Evolutionary conservation across 441 rosid species (phyloP), one percentile per base, ranked within the genome.

Genomic region (Macaranga tanarius): DNA sequence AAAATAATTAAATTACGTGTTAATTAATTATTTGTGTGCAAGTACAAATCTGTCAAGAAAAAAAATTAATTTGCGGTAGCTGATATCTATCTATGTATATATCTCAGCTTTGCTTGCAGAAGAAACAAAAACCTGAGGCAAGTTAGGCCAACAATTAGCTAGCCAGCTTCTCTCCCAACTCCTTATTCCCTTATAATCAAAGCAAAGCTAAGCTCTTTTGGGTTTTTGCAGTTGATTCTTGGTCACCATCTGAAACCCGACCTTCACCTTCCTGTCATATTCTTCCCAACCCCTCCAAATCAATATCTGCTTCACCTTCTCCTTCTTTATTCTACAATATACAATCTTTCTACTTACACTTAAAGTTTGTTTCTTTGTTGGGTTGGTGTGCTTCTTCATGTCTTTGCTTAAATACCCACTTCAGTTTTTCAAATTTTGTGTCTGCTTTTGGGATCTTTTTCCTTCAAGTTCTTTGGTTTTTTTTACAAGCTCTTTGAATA

Each of bases 241-340:
- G 97, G 98, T 94, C 97, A 86, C 95, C 95, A 82, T 89, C 98
- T 83, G 85, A 80, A 74, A 88, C 94, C 91, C 96, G 84, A 84
- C 84, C 77, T 75, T 80, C 87, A 81, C 87, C 88, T 80, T 84
- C 85, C 85, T 73, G 75, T 83, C 90, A 6, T 78, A 52, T 68
- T 79, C 83, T 69, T 42, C 77, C 79, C 74, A 45, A 69, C 75
- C 11, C 15, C 77, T 67, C 47, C 61, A 69, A 12, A n/a, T n/a
- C n/a, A n/a, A n/a, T n/a, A n/a, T 71, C 64, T 73, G 56, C 70
- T 72, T 55, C 64, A 31, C 3, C 55, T 65, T 50, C 65, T 4
- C 62, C 61, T 58, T 22, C 25, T 40, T 17, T 22, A 12, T 55
- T 57, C 45, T 7, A 0, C 9, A 5, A 38, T 2, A 50, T 65